A percentile compares a stretch with the other conserved stretches of the same genome.
phyloP scores from a whole-genome alignment of 495 filamentous ascomycete species.

The Extremus antarcticus region DNA sequence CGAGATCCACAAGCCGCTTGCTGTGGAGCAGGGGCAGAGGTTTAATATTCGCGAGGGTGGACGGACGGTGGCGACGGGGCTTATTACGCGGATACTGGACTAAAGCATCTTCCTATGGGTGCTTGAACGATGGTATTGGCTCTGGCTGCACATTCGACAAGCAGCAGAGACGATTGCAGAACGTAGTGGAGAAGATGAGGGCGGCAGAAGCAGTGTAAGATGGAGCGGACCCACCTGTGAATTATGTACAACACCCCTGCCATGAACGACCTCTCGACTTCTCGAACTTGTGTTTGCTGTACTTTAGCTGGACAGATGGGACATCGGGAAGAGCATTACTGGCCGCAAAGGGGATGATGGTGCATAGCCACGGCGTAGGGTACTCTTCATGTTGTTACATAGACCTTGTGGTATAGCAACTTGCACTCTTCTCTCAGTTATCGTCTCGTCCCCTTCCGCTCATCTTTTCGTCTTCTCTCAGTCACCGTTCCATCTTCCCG shows the following conservation, averaged over 20 bases:
- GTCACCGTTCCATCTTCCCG: too few species aligned
- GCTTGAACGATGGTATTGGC: too few species aligned
- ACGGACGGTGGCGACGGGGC: conserved; percentile 81
- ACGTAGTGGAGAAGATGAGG: too few species aligned
- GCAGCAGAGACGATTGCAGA: too few species aligned
- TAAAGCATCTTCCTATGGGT: too few species aligned
- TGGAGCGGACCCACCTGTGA: too few species aligned
- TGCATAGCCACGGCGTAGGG: background rate
- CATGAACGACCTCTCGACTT: background rate
- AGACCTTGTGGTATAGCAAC: background rate
- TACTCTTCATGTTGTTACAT: background rate
- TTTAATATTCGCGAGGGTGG: conserved; percentile 97
- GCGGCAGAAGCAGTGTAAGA: background rate
- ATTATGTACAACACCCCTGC: background rate
- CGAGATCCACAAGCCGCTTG: conserved; percentile 66
- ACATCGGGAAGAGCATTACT: too few species aligned
- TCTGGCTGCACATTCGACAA: background rate
- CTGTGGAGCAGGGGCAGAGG: conserved; percentile 77
- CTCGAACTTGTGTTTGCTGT: background rate
- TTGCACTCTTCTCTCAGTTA: background rate
- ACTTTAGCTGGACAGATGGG: background rate
- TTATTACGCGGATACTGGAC: conserved; percentile 74
- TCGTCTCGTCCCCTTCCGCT: too few species aligned
- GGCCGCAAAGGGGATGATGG: background rate
- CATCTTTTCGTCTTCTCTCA: too few species aligned